Evolutionary conservation across 139 green algal species (phyloP), one percentile per base, ranked within the genome.

Genomic region (Picochlorum sp.): DNA sequence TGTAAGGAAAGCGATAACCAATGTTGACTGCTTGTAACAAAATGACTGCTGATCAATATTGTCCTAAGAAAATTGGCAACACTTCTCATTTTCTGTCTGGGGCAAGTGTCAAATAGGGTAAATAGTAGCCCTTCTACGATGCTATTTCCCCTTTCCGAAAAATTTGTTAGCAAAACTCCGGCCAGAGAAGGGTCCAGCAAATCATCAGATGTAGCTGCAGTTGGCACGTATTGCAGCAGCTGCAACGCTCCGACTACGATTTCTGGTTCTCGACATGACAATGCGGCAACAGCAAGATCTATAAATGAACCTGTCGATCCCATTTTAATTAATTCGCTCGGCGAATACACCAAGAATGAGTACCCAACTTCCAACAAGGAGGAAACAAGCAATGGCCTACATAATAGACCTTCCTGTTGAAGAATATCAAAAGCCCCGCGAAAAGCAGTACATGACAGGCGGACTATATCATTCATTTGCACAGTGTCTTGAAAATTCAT

Each of bases 71-170:
- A 41, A 20, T 74, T 69, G 5, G 68, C 73, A 12, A 84, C 63
- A 22, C 53, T 64, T n/a, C 83, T 55, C 64, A 89, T 41, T 33
- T 89, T 75, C 58, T 82, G 67, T n/a, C 68, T 61, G 14, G 83
- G 83, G 49, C 65, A 74, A 20, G 71, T 84, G 51, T 82, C 77
- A 10, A 57, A 59, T 24, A 65, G 36, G 2, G 58, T 75, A n/a
- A 57, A 12, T 54, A 88, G 44, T 35, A 89, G 64, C 9, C 30
- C 36, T 4, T 10, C 33, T 31, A 77, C 39, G 29, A 86, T 58
- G 13, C 2, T 8, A 35, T 72, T 39, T 3, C 77, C 81, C 7
- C 80, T 59, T 16, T 45, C 29, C 0, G 26, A n/a, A 45, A 65
- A 55, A 47, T 36, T 47, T n/a, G 37, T 33, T 51, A 51, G 44